These are phyloP conservation scores for Diaporthe vaccinii DNA, from an alignment of 2,329 filamentous ascomycete species.

Conservation along the genomic window DNA sequence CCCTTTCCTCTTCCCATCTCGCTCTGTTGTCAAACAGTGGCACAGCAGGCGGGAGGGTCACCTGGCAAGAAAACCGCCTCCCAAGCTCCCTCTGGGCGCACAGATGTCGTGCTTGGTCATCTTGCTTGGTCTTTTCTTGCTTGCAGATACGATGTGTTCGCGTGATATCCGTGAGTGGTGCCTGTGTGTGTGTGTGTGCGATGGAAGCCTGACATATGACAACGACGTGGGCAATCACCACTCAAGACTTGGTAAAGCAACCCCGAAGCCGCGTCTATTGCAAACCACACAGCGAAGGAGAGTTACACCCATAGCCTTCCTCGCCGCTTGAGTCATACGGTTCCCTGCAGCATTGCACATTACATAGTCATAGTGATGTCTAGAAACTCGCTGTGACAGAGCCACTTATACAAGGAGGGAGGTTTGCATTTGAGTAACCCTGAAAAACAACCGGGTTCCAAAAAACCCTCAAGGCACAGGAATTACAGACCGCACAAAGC, in stretches of 20 bases:
- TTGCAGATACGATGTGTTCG: conserved; percentile 32
- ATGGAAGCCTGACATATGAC: neutral
- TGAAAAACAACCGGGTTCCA: neutral
- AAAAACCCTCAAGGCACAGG: neutral
- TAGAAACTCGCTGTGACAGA: conserved; percentile 1
- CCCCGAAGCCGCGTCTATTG: neutral
- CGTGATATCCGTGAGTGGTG: conserved; percentile 11
- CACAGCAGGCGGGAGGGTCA: conserved; percentile 32
- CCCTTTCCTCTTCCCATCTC: neutral
- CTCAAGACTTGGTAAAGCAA: neutral
- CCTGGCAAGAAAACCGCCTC: neutral
- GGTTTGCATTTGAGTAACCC: conserved; percentile 9
- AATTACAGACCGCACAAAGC: neutral
- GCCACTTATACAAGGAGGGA: neutral
- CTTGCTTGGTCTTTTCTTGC: conserved; percentile 24
- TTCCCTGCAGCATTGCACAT: conserved; percentile 27
- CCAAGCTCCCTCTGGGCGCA: neutral
- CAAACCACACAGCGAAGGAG: neutral
- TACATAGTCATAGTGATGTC: neutral
- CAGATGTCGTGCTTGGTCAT: conserved; percentile 32
- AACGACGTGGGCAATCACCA: neutral
- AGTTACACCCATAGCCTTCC: neutral
- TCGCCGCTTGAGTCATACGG: neutral
- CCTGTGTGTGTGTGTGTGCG: neutral
- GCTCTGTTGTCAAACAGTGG: conserved; percentile 18